Percentiles rank a stretch among this genome's conserved stretches.
Evolutionary conservation across 2,329 filamentous ascomycete species (phyloP).

Genomic region (Colletotrichum camelliae): DNA sequence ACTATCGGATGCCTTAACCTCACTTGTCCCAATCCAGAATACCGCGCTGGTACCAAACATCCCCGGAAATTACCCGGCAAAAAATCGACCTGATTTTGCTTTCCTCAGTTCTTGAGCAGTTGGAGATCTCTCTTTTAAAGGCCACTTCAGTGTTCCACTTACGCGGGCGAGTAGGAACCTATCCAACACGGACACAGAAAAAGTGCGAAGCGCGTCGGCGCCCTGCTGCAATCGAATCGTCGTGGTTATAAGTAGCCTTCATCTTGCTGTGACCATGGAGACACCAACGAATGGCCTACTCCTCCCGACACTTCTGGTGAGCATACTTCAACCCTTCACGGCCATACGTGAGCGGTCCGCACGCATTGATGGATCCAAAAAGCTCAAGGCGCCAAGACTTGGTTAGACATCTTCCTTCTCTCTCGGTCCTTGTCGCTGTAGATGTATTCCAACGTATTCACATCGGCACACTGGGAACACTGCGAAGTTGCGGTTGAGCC

Average conservation of each 20-base stretch:
- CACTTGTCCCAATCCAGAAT: neutral
- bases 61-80: neutral
- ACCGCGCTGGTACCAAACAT: neutral
- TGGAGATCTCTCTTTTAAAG: neutral
- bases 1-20: neutral
- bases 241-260: neutral
- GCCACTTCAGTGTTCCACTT: neutral
- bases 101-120: neutral
- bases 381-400: neutral
- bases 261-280: neutral
- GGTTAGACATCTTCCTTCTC: neutral
- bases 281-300: neutral
- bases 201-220: too few species aligned
- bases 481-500: neutral
- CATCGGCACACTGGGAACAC: accelerated
- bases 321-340: neutral
- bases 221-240: neutral
- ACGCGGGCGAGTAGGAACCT: too few species aligned
- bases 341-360: neutral
- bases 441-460: neutral
- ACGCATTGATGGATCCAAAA: accelerated
- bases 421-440: neutral
- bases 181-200: too few species aligned
- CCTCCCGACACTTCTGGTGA: neutral
- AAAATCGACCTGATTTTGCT: neutral